These are phyloP conservation scores for Pseudogymnoascus sp. DNA, from an alignment of 2,329 filamentous ascomycete genomes.

Conservation along the genomic window DNA sequence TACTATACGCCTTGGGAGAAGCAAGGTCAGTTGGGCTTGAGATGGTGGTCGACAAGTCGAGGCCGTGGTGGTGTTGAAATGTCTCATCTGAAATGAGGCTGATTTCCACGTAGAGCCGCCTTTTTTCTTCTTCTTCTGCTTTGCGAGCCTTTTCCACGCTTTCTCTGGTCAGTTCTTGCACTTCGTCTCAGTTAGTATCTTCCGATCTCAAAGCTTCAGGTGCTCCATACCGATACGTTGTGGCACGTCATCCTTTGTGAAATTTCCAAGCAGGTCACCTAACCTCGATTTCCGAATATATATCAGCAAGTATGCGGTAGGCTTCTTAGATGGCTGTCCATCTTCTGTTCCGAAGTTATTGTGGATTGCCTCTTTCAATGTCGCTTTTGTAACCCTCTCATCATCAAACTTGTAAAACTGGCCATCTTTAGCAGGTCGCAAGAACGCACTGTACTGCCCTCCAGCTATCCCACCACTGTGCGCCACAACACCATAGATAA, in stretches of 20 bases:
- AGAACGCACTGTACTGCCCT: slow-evolving; percentile 94
- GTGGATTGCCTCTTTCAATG: slow-evolving; percentile 82
- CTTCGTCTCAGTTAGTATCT: slow-evolving; percentile 47
- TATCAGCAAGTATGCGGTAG: slow-evolving; percentile 96
- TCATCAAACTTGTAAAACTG: slow-evolving; percentile 97
- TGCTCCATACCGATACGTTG: slow-evolving; percentile 56
- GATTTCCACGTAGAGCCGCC: slow-evolving; percentile 79
- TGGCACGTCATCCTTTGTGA: slow-evolving; percentile 71
- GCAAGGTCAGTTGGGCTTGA: slow-evolving; percentile 57
- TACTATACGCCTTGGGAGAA: slow-evolving; percentile 64
- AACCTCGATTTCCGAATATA: slow-evolving; percentile 84
- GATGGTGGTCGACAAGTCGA: slow-evolving; percentile 72
- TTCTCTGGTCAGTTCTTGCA: slow-evolving; percentile 65
- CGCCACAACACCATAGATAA: slow-evolving; percentile 89
- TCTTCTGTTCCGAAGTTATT: slow-evolving; percentile 96
- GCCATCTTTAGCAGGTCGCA: slow-evolving; percentile 88
- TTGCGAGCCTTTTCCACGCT: background rate
- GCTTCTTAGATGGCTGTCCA: slow-evolving; percentile 37
- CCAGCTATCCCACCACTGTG: slow-evolving; percentile 96
- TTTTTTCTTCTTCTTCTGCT: slow-evolving; percentile 76
- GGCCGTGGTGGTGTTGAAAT: slow-evolving; percentile 74
- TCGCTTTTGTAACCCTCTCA: slow-evolving; percentile 89
- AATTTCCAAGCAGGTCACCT: slow-evolving; percentile 73
- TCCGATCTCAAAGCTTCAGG: slow-evolving; percentile 16
- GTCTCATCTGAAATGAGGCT: slow-evolving; percentile 76